phyloP scores from a whole-genome alignment of 495 filamentous ascomycete genomes.

The Terfezia claveryi region DNA sequence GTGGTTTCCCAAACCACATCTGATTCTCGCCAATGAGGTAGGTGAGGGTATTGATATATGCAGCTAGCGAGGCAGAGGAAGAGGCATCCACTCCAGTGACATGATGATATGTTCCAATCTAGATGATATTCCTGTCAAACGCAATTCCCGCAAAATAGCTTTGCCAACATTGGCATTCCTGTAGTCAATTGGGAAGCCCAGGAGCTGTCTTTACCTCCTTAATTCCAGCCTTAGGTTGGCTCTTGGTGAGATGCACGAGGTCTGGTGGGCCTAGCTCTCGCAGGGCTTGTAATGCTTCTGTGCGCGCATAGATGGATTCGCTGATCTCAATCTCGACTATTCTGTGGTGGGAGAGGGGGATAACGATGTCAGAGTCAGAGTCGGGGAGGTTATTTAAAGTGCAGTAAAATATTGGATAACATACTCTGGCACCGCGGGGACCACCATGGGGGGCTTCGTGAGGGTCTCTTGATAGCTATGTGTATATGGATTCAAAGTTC shows the following conservation, averaged over 20 bases:
- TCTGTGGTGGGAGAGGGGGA: slow-evolving; percentile 27
- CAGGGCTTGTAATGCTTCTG: slow-evolving; percentile 59
- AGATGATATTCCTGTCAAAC: neutral
- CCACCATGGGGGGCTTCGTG: slow-evolving; percentile 40
- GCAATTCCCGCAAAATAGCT: slow-evolving; percentile 3
- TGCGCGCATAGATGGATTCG: slow-evolving; percentile 71
- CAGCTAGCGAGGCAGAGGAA: slow-evolving; percentile 85
- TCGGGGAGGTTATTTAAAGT: slow-evolving; percentile 1
- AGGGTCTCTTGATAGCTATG: too few relatives aligned
- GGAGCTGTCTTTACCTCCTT: slow-evolving; percentile 34
- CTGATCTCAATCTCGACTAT: slow-evolving; percentile 78
- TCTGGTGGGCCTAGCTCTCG: slow-evolving; percentile 91
- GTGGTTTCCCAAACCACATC: slow-evolving; percentile 25
- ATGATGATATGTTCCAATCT: slow-evolving; percentile 93
- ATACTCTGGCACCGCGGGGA: slow-evolving; percentile 76
- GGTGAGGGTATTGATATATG: slow-evolving; percentile 93
- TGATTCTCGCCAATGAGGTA: slow-evolving; percentile 59
- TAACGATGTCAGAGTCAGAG: slow-evolving; percentile 2
- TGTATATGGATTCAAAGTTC: too few relatives aligned
- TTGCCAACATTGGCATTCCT: slow-evolving; percentile 3
- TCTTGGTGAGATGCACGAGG: slow-evolving; percentile 83
- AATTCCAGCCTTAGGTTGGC: slow-evolving; percentile 38
- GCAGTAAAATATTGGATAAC: slow-evolving; percentile 14
- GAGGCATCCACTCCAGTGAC: slow-evolving; percentile 94
- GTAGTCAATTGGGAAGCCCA: neutral